phyloP scores from a whole-genome alignment of 2,329 filamentous ascomycete genomes.

The Hypoxylon sp. region DNA sequence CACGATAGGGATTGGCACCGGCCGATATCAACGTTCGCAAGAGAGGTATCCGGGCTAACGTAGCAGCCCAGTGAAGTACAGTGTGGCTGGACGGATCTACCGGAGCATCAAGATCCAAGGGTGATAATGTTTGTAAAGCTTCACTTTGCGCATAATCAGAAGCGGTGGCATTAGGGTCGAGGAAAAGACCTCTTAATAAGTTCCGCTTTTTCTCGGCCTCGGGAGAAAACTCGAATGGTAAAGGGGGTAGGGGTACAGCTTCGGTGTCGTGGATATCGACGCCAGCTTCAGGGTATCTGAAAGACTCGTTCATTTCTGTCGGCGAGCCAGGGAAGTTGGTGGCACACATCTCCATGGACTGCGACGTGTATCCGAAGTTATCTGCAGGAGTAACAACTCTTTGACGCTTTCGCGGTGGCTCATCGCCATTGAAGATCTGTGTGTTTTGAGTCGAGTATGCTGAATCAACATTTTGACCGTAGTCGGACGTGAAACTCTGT shows the following conservation, averaged over 20 bases:
- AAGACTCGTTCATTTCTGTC: conserved; percentile 85
- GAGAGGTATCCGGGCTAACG: conserved; percentile 85
- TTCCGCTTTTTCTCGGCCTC: conserved; percentile 84
- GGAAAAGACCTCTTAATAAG: conserved; percentile 84
- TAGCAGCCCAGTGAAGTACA: conserved; percentile 95
- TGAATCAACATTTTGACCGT: conserved; percentile 78
- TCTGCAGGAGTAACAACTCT: conserved; percentile 69
- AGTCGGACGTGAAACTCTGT: conserved; percentile 84
- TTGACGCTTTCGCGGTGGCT: conserved; percentile 87
- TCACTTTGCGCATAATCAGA: conserved; percentile 76
- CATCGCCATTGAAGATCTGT: conserved; percentile 68
- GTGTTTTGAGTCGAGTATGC: conserved; percentile 73
- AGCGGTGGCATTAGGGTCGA: conserved; percentile 78
- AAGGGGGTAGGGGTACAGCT: conserved; percentile 72
- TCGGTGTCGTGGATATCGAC: conserved; percentile 65
- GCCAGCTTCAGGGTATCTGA: conserved; percentile 72
- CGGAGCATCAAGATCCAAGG: conserved; percentile 89
- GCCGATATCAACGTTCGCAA: conserved; percentile 84
- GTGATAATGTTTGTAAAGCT: conserved; percentile 79
- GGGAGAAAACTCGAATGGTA: conserved; percentile 71
- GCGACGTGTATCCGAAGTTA: conserved; percentile 66
- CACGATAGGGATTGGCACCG: conserved; percentile 87
- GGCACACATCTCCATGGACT: conserved; percentile 62
- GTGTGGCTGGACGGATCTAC: conserved; percentile 92
- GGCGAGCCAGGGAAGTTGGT: conserved; percentile 76